phyloP scores from a whole-genome alignment of 331 rosid species.

The Acacia pycnantha region DNA sequence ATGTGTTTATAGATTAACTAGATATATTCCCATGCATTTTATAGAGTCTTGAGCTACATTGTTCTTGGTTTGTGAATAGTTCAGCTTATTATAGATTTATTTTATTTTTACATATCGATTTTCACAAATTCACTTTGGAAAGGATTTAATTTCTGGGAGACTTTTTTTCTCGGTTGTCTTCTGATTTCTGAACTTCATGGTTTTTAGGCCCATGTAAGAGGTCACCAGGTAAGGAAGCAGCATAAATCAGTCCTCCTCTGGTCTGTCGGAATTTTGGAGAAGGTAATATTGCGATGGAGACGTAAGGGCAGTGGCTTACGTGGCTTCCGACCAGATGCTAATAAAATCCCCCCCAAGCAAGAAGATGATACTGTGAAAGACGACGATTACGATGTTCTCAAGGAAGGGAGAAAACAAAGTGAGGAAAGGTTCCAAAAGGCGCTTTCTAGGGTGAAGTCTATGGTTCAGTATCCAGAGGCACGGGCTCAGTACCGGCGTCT shows the following conservation, averaged over 20 bases:
- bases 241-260: conserved; percentile 63
- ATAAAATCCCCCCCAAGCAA: conserved; percentile 45
- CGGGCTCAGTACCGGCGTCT: conserved; percentile 89
- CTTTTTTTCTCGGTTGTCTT: neutral
- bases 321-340: conserved; percentile 65
- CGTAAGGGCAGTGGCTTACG: conserved; percentile 88
- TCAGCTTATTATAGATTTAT: neutral
- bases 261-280: conserved; percentile 89
- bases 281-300: conserved; percentile 89
- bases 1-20: neutral
- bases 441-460: conserved; percentile 87
- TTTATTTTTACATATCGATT: neutral
- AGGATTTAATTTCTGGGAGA: neutral
- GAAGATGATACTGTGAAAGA: conserved; percentile 40
- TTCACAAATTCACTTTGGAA: neutral
- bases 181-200: conserved; percentile 43
- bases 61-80: neutral
- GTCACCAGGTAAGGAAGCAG: conserved; percentile 90
- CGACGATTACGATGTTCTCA: conserved; percentile 79
- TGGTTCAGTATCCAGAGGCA: conserved; percentile 96
- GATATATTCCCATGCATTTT: neutral
- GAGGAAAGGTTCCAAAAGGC: conserved; percentile 89
- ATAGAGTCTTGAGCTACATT: neutral
- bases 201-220: conserved; percentile 88
- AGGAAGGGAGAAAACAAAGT: conserved; percentile 81